Evolutionary conservation across 345 rosid genomes (phyloP), one percentile per base, ranked within the genome.

Genomic region (Brassica carinata): DNA sequence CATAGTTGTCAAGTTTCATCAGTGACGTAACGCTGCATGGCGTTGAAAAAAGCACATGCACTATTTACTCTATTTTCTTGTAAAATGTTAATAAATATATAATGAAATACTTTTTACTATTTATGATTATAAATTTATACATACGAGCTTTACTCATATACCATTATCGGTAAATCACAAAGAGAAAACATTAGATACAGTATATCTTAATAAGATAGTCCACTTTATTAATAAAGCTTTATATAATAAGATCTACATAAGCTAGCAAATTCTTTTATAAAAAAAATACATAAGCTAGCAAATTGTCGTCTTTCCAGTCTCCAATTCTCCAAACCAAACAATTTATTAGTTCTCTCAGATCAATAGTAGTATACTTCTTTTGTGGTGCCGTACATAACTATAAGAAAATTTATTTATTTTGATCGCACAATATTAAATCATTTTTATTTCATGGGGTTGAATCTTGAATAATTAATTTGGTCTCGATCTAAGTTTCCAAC

Each of bases 1-100:
- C 83, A 69, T 63, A 79, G 66, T 80, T 74, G 75, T 36, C 77
- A 76, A 70, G 4, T 76, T 81, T 71, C 64, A 55, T 43, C 51
- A 31, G 63, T 76, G 77, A 71, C 84, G 73, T 66, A 71, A 65
- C 58, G 77, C 40, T 81, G 80, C 80, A 76, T 81, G 84, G 81
- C 80, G 84, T 81, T 76, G 73, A 55, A 76, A 71, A 69, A 53
- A 33, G 8, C 48, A 36, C 64, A 74, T 34, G 57, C 72, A 69
- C 55, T 63, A 53, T 33, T 67, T 59, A 19, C 51, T 43, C 9
- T 72, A 1, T 66, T 72, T 19, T 53, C 38, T 29, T 68, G 30
- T 43, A 31, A 69, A 34, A 17, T 4, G 15, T n/a, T 23, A 14
- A 38, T 15, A 15, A 29, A 17, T 74, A 63, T n/a, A 77, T 43